Evolutionary conservation across 495 filamentous ascomycete species (phyloP), one percentile per base, ranked within the genome.

Genomic region (Hypoxylon trugodes): DNA sequence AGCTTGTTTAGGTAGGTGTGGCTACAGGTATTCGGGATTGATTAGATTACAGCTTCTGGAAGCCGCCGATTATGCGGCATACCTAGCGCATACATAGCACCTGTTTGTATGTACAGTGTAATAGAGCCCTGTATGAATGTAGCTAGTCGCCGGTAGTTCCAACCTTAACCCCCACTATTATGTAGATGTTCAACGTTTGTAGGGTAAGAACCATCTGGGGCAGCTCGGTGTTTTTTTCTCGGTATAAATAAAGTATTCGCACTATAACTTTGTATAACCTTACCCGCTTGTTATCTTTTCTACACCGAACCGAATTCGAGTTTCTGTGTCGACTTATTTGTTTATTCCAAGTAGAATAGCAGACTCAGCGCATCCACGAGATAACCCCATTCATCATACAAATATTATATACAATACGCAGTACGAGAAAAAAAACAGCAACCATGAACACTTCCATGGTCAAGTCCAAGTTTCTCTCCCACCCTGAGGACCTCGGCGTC

Each of bases 401-500:
- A 37, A 46, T 26, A 45, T 26, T 36, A 41, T 35, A 9, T 55
- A 24, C 18, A 16, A 5, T 22, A 24, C 36, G 10, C 15, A 32
- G 2, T 32, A 35, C 13, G 3, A 25, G 9, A 21, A 40, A 16
- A 12, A 18, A 41, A 26, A 26, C 16, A 32, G 32, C 33, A 13
- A 73, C 51, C 41, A 72, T 77, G 69, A 75, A 73, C 60, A 91
- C 92, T 13, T 86, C 91, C 2, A 90, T 89, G 46, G 84, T 96
- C 63, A 68, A 82, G 54, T 88, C 91, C 68, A 91, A 89, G 66
- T 98, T 97, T 79, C 90, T 98, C 59, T 77, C 87, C 60, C 79
- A 86, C 61, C 82, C 85, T 46, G 80, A 89, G 72, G 86, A 97
- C 63, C 84, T 98, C 51, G 95, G 95, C 54, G 83, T 98, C 46